Evolutionary conservation across 495 filamentous ascomycete genomes (phyloP), one percentile per base, ranked within the genome.

Genomic region (Lepidopterella palustris): DNA sequence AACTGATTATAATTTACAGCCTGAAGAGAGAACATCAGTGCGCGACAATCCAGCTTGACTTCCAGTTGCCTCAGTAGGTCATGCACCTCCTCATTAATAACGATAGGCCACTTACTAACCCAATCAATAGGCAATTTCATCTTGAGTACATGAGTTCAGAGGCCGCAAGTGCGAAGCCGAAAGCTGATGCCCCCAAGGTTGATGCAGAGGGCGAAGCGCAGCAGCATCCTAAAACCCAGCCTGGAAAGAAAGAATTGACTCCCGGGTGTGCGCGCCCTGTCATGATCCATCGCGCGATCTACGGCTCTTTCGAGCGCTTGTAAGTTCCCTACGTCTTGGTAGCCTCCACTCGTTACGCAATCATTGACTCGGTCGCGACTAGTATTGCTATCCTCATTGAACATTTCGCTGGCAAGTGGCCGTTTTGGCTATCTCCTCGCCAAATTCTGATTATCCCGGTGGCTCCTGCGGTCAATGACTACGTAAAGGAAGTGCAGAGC

Each of bases 381-480:
- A n/a, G n/a, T 24, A 50, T 50, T 59, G 93, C 87, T 55, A 95
- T 98, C 62, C 76, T 97, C 57, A 90, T 80, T 24, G 93, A 98
- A 76, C 93, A 97, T 72, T 98, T 96, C 69, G 93, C 79, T 40
- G 93, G 93, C 62, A 96, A 96, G 75, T 97, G 92, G 92, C 93
- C 93, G 0, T 96, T 97, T 81, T 98, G 93, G 93, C 74, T 98
- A 58, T 92, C 85, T 62, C 93, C 93, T 25, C 85, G 92, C 20
- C 93, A 98, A 76, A 82, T 97, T 49, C 76, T 97, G 60, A 84
- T 97, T 55, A 85, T 97, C 6, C 95, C 93, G 2, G 92, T 98
- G 61, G 92, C 92, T 80, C 87, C 87, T 20, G 80, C 82, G 29
- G 83, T 85, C 61, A 86, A 90, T 65, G 88, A 90, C 62, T 98